Conservation (phyloP, 768 basidiomycete genomes). For the Antrodiella citrinella region DNA sequence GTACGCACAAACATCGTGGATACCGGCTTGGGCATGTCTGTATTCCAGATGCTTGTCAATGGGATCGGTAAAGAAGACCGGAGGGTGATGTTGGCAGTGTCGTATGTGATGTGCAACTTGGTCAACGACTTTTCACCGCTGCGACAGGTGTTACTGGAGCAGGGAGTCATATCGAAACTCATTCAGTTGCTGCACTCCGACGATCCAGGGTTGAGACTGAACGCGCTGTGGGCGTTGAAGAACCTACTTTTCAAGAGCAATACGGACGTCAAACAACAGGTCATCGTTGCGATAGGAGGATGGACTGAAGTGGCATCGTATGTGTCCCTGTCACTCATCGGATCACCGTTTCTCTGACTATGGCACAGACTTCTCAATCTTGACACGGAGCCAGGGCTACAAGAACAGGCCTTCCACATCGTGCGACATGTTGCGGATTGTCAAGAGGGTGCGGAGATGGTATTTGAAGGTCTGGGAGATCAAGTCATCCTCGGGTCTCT, state of each 20-base stretch:
- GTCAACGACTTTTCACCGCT: slow-evolving; percentile 83
- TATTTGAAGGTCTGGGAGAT: slow-evolving; percentile 46
- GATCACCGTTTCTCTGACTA: neutral
- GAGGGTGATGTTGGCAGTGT: slow-evolving; percentile 61
- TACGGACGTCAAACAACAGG: slow-evolving; percentile 49
- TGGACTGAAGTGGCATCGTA: slow-evolving; percentile 58
- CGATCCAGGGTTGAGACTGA: slow-evolving; percentile 53
- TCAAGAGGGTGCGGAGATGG: slow-evolving; percentile 53
- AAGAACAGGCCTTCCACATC: slow-evolving; percentile 67
- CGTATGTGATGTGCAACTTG: slow-evolving; percentile 77
- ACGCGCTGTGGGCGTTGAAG: slow-evolving; percentile 81
- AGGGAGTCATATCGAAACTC: slow-evolving; percentile 60
- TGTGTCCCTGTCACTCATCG: slow-evolving; percentile 15
- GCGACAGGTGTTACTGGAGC: slow-evolving; percentile 57
- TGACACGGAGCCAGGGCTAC: slow-evolving; percentile 45
- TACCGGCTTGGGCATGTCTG: slow-evolving; percentile 62
- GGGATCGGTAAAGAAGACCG: slow-evolving; percentile 46
- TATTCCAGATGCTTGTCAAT: slow-evolving; percentile 52
- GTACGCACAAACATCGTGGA: slow-evolving; percentile 82
- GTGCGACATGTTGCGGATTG: slow-evolving; percentile 61
- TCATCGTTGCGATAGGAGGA: slow-evolving; percentile 62
- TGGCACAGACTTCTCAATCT: slow-evolving; percentile 37
- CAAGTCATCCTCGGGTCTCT: slow-evolving; percentile 39
- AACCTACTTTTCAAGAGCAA: slow-evolving; percentile 67
- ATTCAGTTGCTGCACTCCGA: slow-evolving; percentile 45